Conservation (phyloP, 2,329 filamentous ascomycete genomes). For the Colletotrichum musae region DNA sequence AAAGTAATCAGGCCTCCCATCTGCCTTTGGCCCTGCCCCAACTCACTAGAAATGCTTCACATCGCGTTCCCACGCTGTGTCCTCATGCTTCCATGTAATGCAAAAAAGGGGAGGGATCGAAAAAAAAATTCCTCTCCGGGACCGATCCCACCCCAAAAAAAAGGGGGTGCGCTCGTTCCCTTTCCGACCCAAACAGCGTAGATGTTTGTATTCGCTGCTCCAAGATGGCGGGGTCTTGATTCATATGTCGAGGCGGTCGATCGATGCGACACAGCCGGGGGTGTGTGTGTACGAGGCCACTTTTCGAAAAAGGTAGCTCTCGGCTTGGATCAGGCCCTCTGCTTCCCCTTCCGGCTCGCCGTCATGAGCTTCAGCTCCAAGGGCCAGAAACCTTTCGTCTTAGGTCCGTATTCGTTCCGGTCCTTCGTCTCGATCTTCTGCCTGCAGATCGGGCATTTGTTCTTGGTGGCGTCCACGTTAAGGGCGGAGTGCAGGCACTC, state of each 20-base stretch:
- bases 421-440: slow-evolving; percentile 68
- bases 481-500: slow-evolving; percentile 74
- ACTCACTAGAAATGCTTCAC: slow-evolving; percentile 36
- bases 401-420: slow-evolving; percentile 56
- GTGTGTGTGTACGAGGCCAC: neutral
- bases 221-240: no score
- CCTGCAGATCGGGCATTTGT: slow-evolving; percentile 75
- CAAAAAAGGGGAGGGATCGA: neutral
- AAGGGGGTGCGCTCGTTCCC: no score
- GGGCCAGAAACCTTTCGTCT: slow-evolving; percentile 69
- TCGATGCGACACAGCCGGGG: neutral
- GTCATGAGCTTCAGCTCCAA: slow-evolving; percentile 76
- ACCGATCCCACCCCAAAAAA: no score
- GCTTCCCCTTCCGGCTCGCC: slow-evolving; percentile 66
- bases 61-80: slow-evolving; percentile 8
- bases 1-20: slow-evolving; percentile 1
- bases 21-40: neutral
- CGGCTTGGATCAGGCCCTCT: slow-evolving; percentile 37
- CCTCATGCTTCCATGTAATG: slow-evolving; percentile 18
- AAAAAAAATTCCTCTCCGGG: no score
- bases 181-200: no score
- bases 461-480: slow-evolving; percentile 68
- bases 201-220: no score
- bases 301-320: neutral
- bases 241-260: neutral